A percentile compares a stretch with the other conserved stretches of the same genome.
Evolutionary conservation across 495 filamentous ascomycete species (phyloP).

Genomic region (Glutinoglossum americanum): DNA sequence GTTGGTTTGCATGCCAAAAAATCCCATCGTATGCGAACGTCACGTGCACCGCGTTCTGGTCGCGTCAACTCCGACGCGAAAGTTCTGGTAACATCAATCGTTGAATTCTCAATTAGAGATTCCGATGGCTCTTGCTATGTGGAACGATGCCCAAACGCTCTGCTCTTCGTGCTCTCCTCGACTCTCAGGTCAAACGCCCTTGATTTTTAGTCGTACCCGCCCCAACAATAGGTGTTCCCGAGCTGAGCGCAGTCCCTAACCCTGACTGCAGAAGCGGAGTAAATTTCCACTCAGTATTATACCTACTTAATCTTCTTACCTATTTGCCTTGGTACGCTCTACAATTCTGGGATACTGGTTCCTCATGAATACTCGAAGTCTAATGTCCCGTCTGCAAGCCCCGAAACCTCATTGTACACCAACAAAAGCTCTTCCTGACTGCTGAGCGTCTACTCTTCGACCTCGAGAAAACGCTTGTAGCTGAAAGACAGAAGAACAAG

Average conservation of each 20-base stretch:
- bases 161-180: neutral
- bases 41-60: neutral
- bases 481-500: constrained; percentile 6
- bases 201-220: neutral
- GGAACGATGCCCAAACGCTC: neutral
- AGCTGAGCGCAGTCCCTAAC: constrained; percentile 2
- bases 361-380: neutral
- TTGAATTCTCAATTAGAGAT: too few relatives aligned
- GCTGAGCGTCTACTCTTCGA: constrained; percentile 9
- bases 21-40: too few relatives aligned
- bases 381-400: constrained; percentile 3
- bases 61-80: neutral
- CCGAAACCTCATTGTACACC: neutral
- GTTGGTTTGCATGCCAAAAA: too few relatives aligned
- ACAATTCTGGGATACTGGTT: constrained; percentile 1
- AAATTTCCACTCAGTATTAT: constrained; percentile 9
- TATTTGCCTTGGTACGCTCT: constrained; percentile 9
- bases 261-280: constrained; percentile 6
- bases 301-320: constrained; percentile 7
- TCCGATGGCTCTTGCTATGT: neutral
- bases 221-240: neutral
- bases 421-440: constrained; percentile 8
- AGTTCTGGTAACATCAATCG: neutral
- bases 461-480: neutral
- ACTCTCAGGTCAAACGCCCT: neutral